phyloP scores from a whole-genome alignment of 1,284 basidiomycete genomes.

The Flammula alnicola region DNA sequence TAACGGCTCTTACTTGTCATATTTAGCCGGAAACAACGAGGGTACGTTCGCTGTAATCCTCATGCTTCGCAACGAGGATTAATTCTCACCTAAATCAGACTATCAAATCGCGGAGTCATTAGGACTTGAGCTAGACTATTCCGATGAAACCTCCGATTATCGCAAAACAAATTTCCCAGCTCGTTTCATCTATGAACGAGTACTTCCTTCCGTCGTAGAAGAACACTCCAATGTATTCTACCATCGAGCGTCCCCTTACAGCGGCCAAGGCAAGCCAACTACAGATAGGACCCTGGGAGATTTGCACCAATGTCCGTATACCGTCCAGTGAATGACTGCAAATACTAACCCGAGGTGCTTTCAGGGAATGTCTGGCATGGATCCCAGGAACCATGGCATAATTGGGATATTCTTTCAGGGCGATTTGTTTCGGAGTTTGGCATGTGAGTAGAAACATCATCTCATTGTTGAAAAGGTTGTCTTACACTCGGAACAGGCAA shows the following conservation, averaged over 20 bases:
- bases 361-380: conserved; percentile 93
- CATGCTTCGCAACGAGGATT: not conserved
- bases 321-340: not conserved
- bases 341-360: not conserved
- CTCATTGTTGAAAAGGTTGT: not conserved
- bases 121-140: conserved; percentile 80
- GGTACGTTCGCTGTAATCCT: conserved; percentile 41
- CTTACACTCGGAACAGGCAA: conserved; percentile 52
- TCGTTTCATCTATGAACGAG: conserved; percentile 84
- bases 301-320: conserved; percentile 77
- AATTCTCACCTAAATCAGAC: conserved; percentile 44
- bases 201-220: conserved; percentile 75
- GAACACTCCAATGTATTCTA: conserved; percentile 73
- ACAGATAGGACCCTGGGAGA: conserved; percentile 82
- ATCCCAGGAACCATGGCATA: conserved; percentile 84
- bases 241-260: conserved; percentile 86
- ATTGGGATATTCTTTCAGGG: conserved; percentile 85
- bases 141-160: conserved; percentile 81
- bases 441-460: conserved; percentile 55
- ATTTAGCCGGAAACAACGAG: conserved; percentile 86
- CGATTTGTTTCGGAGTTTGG: conserved; percentile 91
- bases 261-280: conserved; percentile 74
- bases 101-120: conserved; percentile 82
- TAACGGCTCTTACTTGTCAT: not conserved
- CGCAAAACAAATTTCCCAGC: conserved; percentile 85